Conservation (phyloP, 2,329 filamentous ascomycete species). For the Penicillium carneum region DNA sequence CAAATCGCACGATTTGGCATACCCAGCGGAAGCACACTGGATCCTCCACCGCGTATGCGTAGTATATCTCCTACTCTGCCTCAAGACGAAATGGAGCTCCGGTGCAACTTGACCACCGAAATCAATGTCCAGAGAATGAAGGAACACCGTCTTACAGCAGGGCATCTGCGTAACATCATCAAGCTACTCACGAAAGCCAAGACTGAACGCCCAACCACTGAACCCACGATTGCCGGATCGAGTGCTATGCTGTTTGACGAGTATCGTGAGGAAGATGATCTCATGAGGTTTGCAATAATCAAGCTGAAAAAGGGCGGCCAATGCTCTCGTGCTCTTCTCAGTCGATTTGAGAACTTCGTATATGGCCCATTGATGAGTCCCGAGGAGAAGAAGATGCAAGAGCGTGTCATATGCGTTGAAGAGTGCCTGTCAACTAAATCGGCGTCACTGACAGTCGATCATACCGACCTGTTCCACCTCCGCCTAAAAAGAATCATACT, state of each 20-base stretch:
- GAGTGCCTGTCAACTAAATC: constrained; percentile 1
- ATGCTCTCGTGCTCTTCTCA: constrained; percentile 10
- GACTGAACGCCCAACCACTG: background rate
- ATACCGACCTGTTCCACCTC: background rate
- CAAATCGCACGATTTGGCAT: background rate
- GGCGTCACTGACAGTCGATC: background rate
- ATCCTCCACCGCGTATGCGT: background rate
- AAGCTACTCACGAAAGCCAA: constrained; percentile 4
- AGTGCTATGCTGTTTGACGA: background rate
- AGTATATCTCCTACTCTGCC: background rate
- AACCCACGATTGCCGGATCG: background rate
- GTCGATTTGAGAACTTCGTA: constrained; percentile 11
- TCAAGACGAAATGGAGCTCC: constrained; percentile 8
- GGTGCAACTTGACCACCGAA: constrained; percentile 12
- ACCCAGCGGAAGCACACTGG: background rate
- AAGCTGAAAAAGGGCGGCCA: background rate
- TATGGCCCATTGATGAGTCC: constrained; percentile 14
- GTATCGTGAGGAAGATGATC: constrained; percentile 13
- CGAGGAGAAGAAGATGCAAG: constrained; percentile 8
- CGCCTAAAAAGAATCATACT: constrained; percentile 2
- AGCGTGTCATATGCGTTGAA: constrained; percentile 10
- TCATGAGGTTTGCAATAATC: background rate
- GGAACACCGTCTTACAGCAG: background rate
- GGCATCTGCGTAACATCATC: background rate
- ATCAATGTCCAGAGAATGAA: constrained; percentile 11